These are phyloP conservation scores for Vitis amurensis DNA, from an alignment of 164 flowering plant species.

Conservation along the genomic window DNA sequence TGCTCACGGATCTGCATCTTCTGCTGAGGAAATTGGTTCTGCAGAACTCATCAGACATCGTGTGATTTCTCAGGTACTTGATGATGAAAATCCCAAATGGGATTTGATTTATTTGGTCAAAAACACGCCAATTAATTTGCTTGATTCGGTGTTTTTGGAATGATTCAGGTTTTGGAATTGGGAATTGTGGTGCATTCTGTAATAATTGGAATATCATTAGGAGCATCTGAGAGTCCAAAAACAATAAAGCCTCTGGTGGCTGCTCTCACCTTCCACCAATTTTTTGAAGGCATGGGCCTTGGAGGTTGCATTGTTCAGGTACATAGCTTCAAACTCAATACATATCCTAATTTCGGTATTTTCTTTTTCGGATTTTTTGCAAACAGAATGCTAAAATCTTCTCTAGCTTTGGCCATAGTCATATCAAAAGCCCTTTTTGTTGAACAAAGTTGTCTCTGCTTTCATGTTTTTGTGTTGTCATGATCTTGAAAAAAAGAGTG, in stretches of 20 bases:
- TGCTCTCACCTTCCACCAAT: constrained; percentile 30
- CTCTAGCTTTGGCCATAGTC: no score
- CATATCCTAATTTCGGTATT: no score
- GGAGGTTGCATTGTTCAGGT: constrained; percentile 30
- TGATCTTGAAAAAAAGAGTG: no score
- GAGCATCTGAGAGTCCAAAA: constrained; percentile 22
- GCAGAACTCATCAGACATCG: constrained; percentile 27
- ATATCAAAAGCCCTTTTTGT: no score
- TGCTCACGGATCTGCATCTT: constrained; percentile 30
- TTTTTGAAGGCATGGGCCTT: constrained; percentile 31
- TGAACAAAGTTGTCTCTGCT: no score
- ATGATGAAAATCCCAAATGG: neutral
- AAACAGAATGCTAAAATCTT: no score
- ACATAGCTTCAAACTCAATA: neutral
- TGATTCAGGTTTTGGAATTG: constrained; percentile 26
- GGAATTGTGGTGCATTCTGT: constrained; percentile 35
- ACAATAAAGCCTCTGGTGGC: constrained; percentile 26
- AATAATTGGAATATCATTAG: constrained; percentile 30
- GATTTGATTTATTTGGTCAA: neutral
- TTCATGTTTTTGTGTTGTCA: no score
- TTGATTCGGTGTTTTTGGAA: no score
- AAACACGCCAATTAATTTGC: no score
- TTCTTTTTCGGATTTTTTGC: no score
- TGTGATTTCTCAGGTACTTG: constrained; percentile 28
- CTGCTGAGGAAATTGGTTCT: neutral